Percentiles rank a stretch among this genome's conserved stretches.
These are phyloP conservation scores for Lepidium africanum DNA, from an alignment of 345 rosid species.

Conservation along the genomic window DNA sequence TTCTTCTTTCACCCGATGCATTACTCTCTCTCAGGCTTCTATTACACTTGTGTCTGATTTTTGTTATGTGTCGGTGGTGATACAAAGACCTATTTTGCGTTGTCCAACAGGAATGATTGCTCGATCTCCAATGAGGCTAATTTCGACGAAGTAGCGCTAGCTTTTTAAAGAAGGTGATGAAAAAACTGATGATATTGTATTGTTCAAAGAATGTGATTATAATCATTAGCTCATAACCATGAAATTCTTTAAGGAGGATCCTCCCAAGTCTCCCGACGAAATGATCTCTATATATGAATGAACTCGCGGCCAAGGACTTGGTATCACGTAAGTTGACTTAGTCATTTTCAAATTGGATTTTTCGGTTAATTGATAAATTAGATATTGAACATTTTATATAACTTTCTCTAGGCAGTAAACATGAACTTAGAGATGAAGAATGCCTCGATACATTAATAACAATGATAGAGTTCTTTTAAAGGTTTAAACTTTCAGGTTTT, in stretches of 20 bases:
- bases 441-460: slow-evolving; percentile 92
- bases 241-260: slow-evolving; percentile 64
- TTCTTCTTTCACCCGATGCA: slow-evolving; percentile 23
- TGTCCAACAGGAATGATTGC: slow-evolving; percentile 7
- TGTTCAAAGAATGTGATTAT: slow-evolving; percentile 82
- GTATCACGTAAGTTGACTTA: slow-evolving; percentile 45
- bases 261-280: slow-evolving; percentile 46
- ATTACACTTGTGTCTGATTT: background rate
- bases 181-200: slow-evolving; percentile 56
- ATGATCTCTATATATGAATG: slow-evolving; percentile 71
- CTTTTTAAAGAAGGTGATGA: slow-evolving; percentile 62
- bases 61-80: background rate
- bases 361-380: background rate
- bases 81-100: slow-evolving; percentile 19
- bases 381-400: background rate
- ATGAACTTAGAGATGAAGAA: slow-evolving; percentile 43
- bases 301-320: slow-evolving; percentile 77
- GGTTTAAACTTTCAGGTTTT: slow-evolving; percentile 24
- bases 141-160: slow-evolving; percentile 26
- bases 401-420: background rate
- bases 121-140: slow-evolving; percentile 19
- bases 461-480: slow-evolving; percentile 86
- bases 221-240: slow-evolving; percentile 91
- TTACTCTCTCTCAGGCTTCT: slow-evolving; percentile 21
- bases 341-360: background rate